These are phyloP conservation scores for Coemansia sp. DNA, from an alignment of 371 early-diverging fungal species.

Conservation along the genomic window DNA sequence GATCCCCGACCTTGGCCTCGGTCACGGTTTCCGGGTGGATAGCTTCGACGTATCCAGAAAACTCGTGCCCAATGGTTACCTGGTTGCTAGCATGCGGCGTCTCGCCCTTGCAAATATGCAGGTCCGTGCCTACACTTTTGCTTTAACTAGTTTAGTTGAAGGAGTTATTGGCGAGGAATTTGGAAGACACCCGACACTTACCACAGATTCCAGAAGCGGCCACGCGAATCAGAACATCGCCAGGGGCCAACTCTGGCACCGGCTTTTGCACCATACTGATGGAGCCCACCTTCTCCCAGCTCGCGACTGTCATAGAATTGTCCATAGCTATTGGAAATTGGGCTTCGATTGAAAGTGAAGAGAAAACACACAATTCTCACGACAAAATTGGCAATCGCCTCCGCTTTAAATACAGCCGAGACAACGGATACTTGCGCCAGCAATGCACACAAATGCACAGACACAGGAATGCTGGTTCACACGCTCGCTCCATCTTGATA, in stretches of 20 bases:
- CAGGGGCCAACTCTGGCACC: constrained; percentile 52
- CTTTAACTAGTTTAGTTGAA: background rate
- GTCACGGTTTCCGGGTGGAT: constrained; percentile 54
- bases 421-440: too few relatives aligned
- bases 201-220: constrained; percentile 62
- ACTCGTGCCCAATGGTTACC: constrained; percentile 60
- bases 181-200: background rate
- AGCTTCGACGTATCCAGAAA: constrained; percentile 55
- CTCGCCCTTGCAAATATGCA: constrained; percentile 60
- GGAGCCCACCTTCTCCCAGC: constrained; percentile 56
- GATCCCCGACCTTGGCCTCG: constrained; percentile 46
- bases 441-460: too few relatives aligned
- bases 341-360: background rate
- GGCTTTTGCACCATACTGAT: constrained; percentile 52
- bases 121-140: constrained; percentile 46
- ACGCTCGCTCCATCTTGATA: too few relatives aligned
- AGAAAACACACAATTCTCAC: background rate
- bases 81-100: constrained; percentile 57
- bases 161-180: background rate
- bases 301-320: constrained; percentile 52
- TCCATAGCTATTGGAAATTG: background rate
- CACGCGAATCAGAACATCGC: constrained; percentile 55
- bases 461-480: too few relatives aligned
- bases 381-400: too few relatives aligned
- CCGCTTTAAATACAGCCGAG: too few relatives aligned